Base-by-base conservation (phyloP, 176 grass and related monocot genomes). In the Puya raimondii region DNA sequence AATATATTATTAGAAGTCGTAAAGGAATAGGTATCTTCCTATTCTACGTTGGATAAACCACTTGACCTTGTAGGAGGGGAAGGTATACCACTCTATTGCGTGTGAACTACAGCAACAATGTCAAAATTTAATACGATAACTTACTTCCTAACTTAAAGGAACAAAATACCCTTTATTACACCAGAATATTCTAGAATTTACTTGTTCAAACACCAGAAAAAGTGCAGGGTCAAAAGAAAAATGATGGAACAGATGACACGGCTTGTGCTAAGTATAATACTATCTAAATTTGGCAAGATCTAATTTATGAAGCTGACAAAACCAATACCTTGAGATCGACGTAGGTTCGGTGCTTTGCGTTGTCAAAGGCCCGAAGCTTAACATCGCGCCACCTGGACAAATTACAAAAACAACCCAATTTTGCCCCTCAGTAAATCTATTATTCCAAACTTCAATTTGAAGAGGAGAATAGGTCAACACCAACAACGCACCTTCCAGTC, bases 301-400 rank as follows among this genome's bases (percentile, higher is more conserved):
- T 51, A 13, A 33, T 65, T 50, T 65, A 14, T n/a, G 11, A 68
- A 68, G 42, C 50, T 67, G 27, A 67, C 51, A 68, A 57, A 47
- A 71, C 54, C 49, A 47, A 71, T 77, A 97, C 94, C 94, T 97
- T 97, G 63, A 97, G 94, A 90, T 97, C 94, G 64, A 97, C 94
- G 0, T 97, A 97, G 0, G 94, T 97, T 16, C 94, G 79, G 64
- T 97, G 94, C 63, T 97, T 93, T 47, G 94, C 94, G 47, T 79
- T 90, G n/a, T 97, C 94, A 75, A 97, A 97, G 33, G 89, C 94
- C 9, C 89, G 80, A 50, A 97, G 80, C 74, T 97, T 97, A 75
- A 97, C 94, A 76, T 97, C 94, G 68, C 94, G 85, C 95, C 95
- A 99, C 75, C 95, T 99, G 52, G 49, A 86, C 53, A 67, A 70